These are phyloP conservation scores for Zychaea mexicana DNA, from an alignment of 371 early-diverging fungal species.

Conservation along the genomic window DNA sequence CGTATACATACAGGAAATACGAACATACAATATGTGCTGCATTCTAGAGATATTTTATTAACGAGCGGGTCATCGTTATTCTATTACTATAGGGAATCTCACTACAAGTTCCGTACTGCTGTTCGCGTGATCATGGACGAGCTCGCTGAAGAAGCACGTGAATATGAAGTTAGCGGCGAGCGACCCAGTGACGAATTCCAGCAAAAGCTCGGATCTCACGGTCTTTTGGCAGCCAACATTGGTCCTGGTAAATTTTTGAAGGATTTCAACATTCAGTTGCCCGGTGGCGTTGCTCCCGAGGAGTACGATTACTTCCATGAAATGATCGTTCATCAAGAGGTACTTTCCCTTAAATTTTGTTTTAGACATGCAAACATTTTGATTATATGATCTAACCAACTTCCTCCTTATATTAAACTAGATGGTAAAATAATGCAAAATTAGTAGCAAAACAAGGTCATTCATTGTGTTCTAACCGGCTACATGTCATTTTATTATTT, in stretches of 20 bases:
- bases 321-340: constrained; percentile 56
- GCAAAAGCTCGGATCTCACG: constrained; percentile 41
- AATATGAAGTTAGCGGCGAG: constrained; percentile 44
- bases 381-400: too few species aligned
- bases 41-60: neutral
- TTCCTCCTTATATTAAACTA: neutral
- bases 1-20: neutral
- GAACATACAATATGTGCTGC: too few species aligned
- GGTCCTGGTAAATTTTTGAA: constrained; percentile 50
- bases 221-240: constrained; percentile 36
- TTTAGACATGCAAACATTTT: too few species aligned
- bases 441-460: neutral
- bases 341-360: too few species aligned
- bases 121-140: constrained; percentile 41
- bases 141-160: constrained; percentile 40
- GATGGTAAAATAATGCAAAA: neutral
- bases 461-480: neutral
- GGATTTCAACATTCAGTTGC: constrained; percentile 28
- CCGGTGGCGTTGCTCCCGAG: constrained; percentile 49
- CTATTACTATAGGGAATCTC: constrained; percentile 43
- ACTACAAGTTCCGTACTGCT: constrained; percentile 46
- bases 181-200: constrained; percentile 46
- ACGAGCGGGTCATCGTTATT: too few species aligned
- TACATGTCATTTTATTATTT: constrained; percentile 1
- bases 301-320: constrained; percentile 74